Evolutionary conservation across 495 filamentous ascomycete species (phyloP).

Genomic region (Bacidia gigantensis): DNA sequence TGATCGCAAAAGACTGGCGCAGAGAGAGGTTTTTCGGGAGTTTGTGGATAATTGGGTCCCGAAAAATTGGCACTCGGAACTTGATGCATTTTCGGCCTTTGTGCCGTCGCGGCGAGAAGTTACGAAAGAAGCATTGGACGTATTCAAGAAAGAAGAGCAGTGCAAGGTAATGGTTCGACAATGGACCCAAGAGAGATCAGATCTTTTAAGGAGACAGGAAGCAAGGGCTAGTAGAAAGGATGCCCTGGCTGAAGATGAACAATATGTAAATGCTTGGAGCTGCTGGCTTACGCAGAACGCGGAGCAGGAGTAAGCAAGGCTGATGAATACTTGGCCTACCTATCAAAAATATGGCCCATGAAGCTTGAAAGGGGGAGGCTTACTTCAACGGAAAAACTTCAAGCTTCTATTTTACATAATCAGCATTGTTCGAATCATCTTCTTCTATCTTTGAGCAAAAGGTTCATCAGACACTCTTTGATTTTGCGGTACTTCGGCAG

Average conservation of each 20-base stretch:
- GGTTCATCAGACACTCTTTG: slow-evolving; percentile 40
- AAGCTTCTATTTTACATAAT: not conserved
- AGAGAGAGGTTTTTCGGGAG: slow-evolving; percentile 13
- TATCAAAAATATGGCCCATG: too few species aligned
- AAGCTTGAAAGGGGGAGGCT: too few species aligned
- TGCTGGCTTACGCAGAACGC: slow-evolving; percentile 1
- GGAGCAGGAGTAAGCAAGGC: not conserved
- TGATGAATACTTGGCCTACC: too few species aligned
- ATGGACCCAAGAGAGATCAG: slow-evolving; percentile 13
- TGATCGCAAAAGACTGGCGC: slow-evolving; percentile 17
- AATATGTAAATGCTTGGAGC: slow-evolving; percentile 16
- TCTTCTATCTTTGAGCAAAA: slow-evolving; percentile 22
- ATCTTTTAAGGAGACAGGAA: slow-evolving; percentile 4
- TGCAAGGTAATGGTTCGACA: slow-evolving; percentile 5
- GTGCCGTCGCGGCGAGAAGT: slow-evolving; percentile 6
- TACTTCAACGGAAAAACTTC: not conserved
- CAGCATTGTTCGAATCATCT: not conserved
- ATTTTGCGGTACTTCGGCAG: slow-evolving; percentile 39
- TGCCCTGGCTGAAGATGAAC: slow-evolving; percentile 5
- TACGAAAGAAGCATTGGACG: slow-evolving; percentile 3
- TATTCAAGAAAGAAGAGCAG: slow-evolving; percentile 9
- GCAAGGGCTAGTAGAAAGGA: slow-evolving; percentile 5
- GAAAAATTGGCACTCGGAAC: not conserved
- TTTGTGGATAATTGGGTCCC: slow-evolving; percentile 18
- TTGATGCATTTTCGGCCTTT: not conserved